phyloP scores from a whole-genome alignment of 352 stramenopile species.

The Globisporangium middletonii region DNA sequence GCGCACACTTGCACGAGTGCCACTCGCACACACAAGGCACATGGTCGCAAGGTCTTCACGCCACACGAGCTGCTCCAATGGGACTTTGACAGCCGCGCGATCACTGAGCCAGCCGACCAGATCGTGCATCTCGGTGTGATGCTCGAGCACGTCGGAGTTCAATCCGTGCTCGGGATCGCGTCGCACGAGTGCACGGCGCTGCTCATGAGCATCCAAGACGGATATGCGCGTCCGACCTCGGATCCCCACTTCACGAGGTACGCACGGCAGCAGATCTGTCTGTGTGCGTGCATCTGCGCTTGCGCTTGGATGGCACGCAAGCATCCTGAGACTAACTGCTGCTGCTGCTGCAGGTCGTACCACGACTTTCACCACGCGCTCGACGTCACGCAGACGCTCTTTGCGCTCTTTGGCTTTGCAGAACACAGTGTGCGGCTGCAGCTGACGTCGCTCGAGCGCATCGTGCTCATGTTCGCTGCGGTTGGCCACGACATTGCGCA shows the following conservation, averaged over 20 bases:
- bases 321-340: background rate
- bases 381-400: slow-evolving; percentile 26
- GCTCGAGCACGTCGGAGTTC: slow-evolving; percentile 11
- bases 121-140: slow-evolving; percentile 10
- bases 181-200: slow-evolving; percentile 6
- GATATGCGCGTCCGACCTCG: slow-evolving; percentile 4
- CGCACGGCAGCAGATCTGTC: background rate
- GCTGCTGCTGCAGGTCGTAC: slow-evolving; percentile 10
- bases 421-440: slow-evolving; percentile 8
- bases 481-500: slow-evolving; percentile 25
- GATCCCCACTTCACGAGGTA: slow-evolving; percentile 13
- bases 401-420: slow-evolving; percentile 18
- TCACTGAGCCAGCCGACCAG: slow-evolving; percentile 5
- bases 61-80: slow-evolving; percentile 9
- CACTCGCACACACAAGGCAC: background rate
- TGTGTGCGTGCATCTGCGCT: background rate
- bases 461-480: slow-evolving; percentile 17
- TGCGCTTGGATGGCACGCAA: background rate
- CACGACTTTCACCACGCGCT: slow-evolving; percentile 26
- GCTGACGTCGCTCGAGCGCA: slow-evolving; percentile 16
- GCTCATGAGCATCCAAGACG: slow-evolving; percentile 9
- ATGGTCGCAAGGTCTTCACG: background rate
- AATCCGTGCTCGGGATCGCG: slow-evolving; percentile 3
- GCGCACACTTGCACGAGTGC: background rate
- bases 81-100: slow-evolving; percentile 11